Percentiles rank a stretch among this genome's conserved stretches.
These are phyloP conservation scores for Tulasnella calospora DNA, from an alignment of 768 basidiomycete species.

Conservation along the genomic window DNA sequence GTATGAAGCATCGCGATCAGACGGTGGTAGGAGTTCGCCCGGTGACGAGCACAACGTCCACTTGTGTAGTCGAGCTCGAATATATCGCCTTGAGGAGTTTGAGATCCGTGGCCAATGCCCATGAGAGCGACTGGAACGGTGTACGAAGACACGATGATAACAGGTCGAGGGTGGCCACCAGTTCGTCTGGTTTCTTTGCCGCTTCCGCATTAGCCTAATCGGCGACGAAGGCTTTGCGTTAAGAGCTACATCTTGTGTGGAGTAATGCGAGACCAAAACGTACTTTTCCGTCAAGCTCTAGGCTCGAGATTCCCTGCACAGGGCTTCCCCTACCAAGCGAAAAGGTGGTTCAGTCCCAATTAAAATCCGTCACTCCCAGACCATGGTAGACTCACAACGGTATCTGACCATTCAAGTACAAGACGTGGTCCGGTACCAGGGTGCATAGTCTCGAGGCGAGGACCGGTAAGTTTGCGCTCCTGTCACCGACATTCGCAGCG, in stretches of 20 bases:
- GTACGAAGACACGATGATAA: constrained; percentile 16
- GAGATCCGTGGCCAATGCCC: background rate
- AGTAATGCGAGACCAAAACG: background rate
- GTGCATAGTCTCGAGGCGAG: constrained; percentile 14
- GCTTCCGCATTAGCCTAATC: constrained; percentile 19
- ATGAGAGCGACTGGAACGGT: background rate
- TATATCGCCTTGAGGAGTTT: background rate
- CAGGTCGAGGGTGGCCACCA: constrained; percentile 13
- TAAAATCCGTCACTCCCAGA: background rate
- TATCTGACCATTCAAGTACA: constrained; percentile 20
- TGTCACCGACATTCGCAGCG: background rate
- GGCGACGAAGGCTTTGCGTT: background rate
- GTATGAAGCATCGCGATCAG: constrained; percentile 13
- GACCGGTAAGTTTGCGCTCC: background rate
- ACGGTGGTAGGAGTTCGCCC: constrained; percentile 17
- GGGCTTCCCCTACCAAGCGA: background rate
- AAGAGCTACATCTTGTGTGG: background rate
- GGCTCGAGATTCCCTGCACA: background rate
- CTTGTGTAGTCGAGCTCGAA: background rate
- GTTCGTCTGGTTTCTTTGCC: constrained; percentile 13
- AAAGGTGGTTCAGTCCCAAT: background rate
- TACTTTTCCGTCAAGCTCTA: constrained; percentile 20
- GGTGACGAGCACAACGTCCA: constrained; percentile 14
- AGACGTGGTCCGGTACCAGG: background rate
- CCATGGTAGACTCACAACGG: constrained; percentile 9